Base-by-base conservation (phyloP, 495 filamentous ascomycete genomes). In the Talaromyces thailandensis region DNA sequence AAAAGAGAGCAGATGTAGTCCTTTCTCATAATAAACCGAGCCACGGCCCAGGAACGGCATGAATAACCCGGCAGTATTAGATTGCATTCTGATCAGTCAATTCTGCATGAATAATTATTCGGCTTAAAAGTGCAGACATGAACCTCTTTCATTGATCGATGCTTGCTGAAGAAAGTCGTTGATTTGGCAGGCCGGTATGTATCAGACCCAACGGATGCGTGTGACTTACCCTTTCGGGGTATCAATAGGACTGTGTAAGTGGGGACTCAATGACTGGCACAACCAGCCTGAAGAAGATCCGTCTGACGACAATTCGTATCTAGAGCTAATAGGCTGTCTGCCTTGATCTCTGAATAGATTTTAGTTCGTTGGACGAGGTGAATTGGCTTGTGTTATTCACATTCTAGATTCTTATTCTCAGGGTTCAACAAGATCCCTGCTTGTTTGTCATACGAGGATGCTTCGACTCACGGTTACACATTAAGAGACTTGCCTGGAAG, bases 131-230 rank as follows among this genome's bases (percentile, higher is more conserved):
- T 55, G 51, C 51, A 55, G 24, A 28, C 4, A 55, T 29, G 8
- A 8, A 9, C 5, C 23, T 55, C 18, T 28, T 18, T 57, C 7
- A 57, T 57, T 35, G 28, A 57, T 14, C 11, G 14, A 57, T 35
- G 26, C 35, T 25, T 57, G 28, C 55, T 53, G 50, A 53, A 53
- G 50, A 53, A 9, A n/a, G n/a, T n/a, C 50, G 24, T 21, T 53
- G 50, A 53, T 23, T 48, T 48, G 43, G 43, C 43, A n/a, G 40
- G 40, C 40, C 40, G 14, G 40, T 45, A 18, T 18, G 40, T 21
- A 48, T 48, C 51, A 26, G 12, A 55, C 26, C 51, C 51, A 55
- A 55, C 51, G 51, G 51, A 55, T 55, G 50, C 50, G 51, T 55
- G 23, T 25, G 12, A 25, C 26, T 57, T 57, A 12, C 55, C 28